Conservation (phyloP, 2,329 filamentous ascomycete genomes). For the Phoma herbarum region DNA sequence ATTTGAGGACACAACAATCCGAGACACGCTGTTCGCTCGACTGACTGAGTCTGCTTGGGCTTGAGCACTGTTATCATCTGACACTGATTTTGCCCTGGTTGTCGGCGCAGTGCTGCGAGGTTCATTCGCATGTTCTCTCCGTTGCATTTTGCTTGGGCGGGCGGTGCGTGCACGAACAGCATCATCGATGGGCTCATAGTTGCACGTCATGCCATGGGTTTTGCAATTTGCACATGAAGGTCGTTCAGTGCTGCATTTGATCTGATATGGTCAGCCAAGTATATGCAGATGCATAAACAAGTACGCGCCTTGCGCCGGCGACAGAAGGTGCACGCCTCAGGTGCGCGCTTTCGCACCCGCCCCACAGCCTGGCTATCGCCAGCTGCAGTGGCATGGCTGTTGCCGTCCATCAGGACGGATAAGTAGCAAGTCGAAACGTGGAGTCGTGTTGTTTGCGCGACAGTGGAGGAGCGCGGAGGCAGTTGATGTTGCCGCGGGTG, state of each 20-base stretch:
- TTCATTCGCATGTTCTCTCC: constrained; percentile 17
- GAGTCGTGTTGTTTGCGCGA: background rate
- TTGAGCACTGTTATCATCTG: constrained; percentile 12
- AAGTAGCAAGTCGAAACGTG: background rate
- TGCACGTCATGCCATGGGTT: constrained; percentile 57
- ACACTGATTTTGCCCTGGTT: constrained; percentile 1
- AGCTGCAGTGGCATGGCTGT: constrained; percentile 1
- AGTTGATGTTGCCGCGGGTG: constrained; percentile 14
- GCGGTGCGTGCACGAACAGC: constrained; percentile 20
- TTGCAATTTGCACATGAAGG: constrained; percentile 59
- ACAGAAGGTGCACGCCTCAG: constrained; percentile 51
- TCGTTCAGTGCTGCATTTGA: constrained; percentile 60
- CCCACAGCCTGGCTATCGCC: constrained; percentile 21
- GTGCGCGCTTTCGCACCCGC: constrained; percentile 34
- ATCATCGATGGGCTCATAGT: constrained; percentile 51
- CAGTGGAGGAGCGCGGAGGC: background rate
- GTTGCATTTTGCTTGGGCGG: constrained; percentile 31
- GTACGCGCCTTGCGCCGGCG: constrained; percentile 51
- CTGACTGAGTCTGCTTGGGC: constrained; percentile 12
- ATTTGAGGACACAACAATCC: constrained; percentile 54
- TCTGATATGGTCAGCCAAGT: constrained; percentile 41
- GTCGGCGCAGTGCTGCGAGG: background rate
- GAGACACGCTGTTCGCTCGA: constrained; percentile 42
- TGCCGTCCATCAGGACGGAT: constrained; percentile 10
- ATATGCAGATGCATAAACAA: background rate